Conservation (phyloP, 2,329 filamentous ascomycete genomes). For the Malbranchea cinnamomea region DNA sequence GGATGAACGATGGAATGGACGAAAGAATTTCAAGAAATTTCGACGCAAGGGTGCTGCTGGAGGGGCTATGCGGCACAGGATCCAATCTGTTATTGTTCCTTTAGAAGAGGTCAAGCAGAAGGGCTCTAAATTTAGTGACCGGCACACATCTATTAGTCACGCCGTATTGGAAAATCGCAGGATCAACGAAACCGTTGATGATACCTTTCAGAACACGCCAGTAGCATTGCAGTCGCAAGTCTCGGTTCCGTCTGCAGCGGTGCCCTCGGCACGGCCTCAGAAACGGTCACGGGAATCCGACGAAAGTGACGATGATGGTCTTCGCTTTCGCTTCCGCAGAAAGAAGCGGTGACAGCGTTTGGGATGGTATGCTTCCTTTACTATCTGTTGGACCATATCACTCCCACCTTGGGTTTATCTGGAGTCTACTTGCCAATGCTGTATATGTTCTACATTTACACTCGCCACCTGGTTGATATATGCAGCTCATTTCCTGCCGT, state of each 20-base stretch:
- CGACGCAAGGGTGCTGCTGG: conserved; percentile 20
- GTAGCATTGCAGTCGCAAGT: conserved; percentile 4
- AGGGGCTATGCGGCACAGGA: conserved; percentile 22
- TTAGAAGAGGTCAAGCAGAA: conserved; percentile 58
- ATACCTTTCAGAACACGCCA: conserved; percentile 18
- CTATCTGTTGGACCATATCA: too few relatives aligned
- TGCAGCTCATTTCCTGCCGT: too few relatives aligned
- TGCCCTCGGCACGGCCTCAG: conserved; percentile 3
- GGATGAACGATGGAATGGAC: conserved; percentile 82
- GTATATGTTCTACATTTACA: too few relatives aligned
- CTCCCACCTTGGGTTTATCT: too few relatives aligned
- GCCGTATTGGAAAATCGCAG: conserved; percentile 15
- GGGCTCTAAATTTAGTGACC: conserved; percentile 58
- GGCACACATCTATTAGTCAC: conserved; percentile 62
- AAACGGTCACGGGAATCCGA: conserved; percentile 31
- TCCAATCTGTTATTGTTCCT: conserved; percentile 49
- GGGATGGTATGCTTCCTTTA: too few relatives aligned
- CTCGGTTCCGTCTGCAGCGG: conserved; percentile 3
- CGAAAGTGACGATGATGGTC: conserved; percentile 39
- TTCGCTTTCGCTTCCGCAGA: conserved; percentile 40
- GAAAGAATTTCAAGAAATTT: conserved; percentile 94
- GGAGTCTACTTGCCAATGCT: too few relatives aligned
- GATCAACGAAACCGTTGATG: conserved; percentile 13
- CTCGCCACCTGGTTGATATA: too few relatives aligned
- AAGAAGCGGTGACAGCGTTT: conserved; percentile 21